Base-by-base conservation (phyloP, 2,329 filamentous ascomycete genomes). In the Paecilomyces niveus region DNA sequence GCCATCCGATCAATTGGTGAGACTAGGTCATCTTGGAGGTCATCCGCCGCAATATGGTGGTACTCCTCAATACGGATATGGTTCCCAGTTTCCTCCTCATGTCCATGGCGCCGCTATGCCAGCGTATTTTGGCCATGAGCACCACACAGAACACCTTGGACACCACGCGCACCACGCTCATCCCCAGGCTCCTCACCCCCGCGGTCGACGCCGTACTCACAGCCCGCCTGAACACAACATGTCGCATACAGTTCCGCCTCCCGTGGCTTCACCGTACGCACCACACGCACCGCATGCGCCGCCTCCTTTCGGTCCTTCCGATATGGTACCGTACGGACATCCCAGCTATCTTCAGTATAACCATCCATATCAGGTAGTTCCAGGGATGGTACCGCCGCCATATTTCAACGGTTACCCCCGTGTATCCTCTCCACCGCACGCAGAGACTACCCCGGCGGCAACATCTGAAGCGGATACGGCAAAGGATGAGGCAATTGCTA, bases 401-500 rank as follows among this genome's bases (percentile, higher is more conserved):
- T 76, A 74, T 58, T 74, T 74, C 45, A 68, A 70, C 10, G 63
- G 68, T 31, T 74, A 72, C 53, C 71, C 70, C 35, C 73, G 68
- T 53, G 65, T 70, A 26, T 69, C 72, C 11, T 70, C 73, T 22
- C 70, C 74, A 51, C 64, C 65, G n/a, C 66, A 71, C 57, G 61
- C 64, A 53, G 68, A 59, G 13, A 62, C 65, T 45, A 59, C 68
- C 31, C 58, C 65, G 10, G 7, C 54, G 13, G 21, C 54, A 15
- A 39, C 54, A 24, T 39, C 54, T 13, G 31, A 50, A 11, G 53
- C 58, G 31, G 83, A 88, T 56, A 79, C 82, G 1, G 82, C 73
- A 5, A 78, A 79, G 59, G 76, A 78, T 53, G 80, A 82, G 60
- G 79, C 88, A 58, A 85, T 87, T 61, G 77, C 78, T n/a, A 80